phyloP scores from a whole-genome alignment of 495 filamentous ascomycete genomes.

The Penicillium diatomitis region DNA sequence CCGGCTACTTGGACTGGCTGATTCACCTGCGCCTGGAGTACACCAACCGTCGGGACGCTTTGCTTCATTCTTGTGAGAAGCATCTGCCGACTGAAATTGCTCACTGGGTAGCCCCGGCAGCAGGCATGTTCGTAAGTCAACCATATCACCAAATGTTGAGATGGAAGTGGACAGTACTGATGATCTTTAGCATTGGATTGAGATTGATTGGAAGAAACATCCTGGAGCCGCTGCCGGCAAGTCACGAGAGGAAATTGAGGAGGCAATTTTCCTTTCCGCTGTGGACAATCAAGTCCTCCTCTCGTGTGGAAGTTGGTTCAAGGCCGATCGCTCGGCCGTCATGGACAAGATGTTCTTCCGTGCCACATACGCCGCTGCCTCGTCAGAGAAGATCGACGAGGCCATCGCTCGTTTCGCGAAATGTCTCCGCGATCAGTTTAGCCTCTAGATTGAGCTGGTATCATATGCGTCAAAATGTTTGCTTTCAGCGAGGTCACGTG shows the following conservation, averaged over 20 bases:
- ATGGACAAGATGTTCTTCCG: slow-evolving; percentile 68
- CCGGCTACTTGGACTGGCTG: slow-evolving; percentile 86
- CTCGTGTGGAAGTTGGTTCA: slow-evolving; percentile 84
- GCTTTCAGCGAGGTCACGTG: too few relatives aligned
- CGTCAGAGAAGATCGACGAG: slow-evolving; percentile 62
- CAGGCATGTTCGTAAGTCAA: slow-evolving; percentile 91
- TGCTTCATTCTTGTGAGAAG: slow-evolving; percentile 77
- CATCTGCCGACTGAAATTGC: slow-evolving; percentile 68
- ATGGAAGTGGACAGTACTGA: neutral
- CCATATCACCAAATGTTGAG: neutral
- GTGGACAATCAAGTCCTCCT: slow-evolving; percentile 66
- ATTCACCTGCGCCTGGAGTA: slow-evolving; percentile 78
- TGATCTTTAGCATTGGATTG: slow-evolving; percentile 64
- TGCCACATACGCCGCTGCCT: slow-evolving; percentile 78
- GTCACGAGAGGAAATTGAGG: slow-evolving; percentile 62
- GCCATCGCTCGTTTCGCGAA: slow-evolving; percentile 69
- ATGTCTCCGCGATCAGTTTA: slow-evolving; percentile 59
- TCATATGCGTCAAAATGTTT: neutral
- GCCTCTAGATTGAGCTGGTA: slow-evolving; percentile 11
- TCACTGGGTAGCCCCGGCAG: slow-evolving; percentile 71
- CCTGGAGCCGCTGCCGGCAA: slow-evolving; percentile 48
- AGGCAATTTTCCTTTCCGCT: slow-evolving; percentile 68
- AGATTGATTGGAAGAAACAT: slow-evolving; percentile 66
- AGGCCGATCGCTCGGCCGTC: slow-evolving; percentile 43
- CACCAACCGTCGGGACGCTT: slow-evolving; percentile 61